Evolutionary conservation across 2,329 filamentous ascomycete species (phyloP).

Genomic region (Aspergillus pseudoglaucus): DNA sequence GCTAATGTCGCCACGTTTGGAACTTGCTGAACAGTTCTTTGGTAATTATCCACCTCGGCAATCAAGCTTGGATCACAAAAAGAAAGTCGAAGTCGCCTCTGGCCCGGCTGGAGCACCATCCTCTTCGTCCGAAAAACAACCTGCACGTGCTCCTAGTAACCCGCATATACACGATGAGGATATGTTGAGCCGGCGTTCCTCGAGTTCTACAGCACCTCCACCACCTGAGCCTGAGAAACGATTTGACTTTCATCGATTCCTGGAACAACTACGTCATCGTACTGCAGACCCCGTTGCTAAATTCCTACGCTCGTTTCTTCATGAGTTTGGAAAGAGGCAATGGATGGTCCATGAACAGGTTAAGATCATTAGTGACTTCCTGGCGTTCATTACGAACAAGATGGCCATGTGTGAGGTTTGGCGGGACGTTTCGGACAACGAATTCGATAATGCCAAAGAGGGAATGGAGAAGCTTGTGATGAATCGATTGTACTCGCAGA

Average conservation of each 20-base stretch:
- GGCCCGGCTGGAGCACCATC: conserved; percentile 12
- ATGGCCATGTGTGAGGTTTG: conserved; percentile 97
- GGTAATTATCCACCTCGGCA: conserved; percentile 74
- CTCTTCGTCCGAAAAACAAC: conserved; percentile 16
- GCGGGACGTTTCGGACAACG: conserved; percentile 88
- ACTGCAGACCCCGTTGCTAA: conserved; percentile 97
- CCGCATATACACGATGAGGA: conserved; percentile 17
- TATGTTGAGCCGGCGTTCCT: conserved; percentile 24
- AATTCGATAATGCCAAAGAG: conserved; percentile 96
- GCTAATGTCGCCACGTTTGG: conserved; percentile 85
- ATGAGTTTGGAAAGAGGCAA: conserved; percentile 92
- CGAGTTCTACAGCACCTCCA: conserved; percentile 46
- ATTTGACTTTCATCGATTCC: conserved; percentile 95
- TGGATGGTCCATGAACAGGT: conserved; percentile 99
- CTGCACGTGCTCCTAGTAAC: conserved; percentile 19
- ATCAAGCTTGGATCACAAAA: conserved; percentile 74
- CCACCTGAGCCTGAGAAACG: conserved; percentile 77
- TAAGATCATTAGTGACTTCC: conserved; percentile 95
- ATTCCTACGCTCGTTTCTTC: conserved; percentile 88
- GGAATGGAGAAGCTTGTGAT: conserved; percentile 99
- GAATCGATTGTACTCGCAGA: conserved; percentile 93
- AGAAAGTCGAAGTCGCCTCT: conserved; percentile 27
- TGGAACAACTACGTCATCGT: conserved; percentile 91
- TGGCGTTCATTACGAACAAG: conserved; percentile 95
- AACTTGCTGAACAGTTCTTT: conserved; percentile 72